Base-by-base conservation (phyloP, 768 basidiomycete species). In the Serendipita sp. region DNA sequence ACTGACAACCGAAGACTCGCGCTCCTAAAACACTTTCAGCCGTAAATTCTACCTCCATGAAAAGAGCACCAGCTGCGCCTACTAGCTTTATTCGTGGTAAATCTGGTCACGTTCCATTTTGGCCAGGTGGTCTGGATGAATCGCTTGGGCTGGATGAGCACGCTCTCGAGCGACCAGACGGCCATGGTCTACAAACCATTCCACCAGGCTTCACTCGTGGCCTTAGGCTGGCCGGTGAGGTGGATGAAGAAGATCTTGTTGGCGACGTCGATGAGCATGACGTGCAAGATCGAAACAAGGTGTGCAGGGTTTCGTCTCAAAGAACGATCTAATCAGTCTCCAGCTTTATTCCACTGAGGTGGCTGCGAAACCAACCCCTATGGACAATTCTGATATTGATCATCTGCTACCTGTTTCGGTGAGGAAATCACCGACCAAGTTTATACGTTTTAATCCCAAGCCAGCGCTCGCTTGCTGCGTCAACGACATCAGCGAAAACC, bases 71-170 rank as follows among this genome's bases (percentile, higher is more conserved):
- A 5, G 90, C 84, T 14, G 80, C 86, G 0, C 79, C 78, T 63
- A 79, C 81, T 61, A 85, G 81, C 62, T 98, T 98, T 72, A 93
- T 98, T 20, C 78, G 94, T 63, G 96, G 96, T 48, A 96, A 95
- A 73, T 88, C 92, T 22, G 87, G 88, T 45, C 83, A 94, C 73
- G 82, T 94, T 7, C 96, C 96, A 0, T 98, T 98, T 73, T 81
- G 84, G 75, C 96, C 96, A 3, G 96, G 96, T 50, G 96, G 96
- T 2, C 75, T 98, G 9, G 91, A 90, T 44, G 84, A 85, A 24
- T 69, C 72, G 43, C 68, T 66, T 26, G 69, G 72, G 33, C 68
- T 72, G 24, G 68, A 71, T 11, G 79, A 78, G 62, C 79, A 79
- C 14, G 70, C 68, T 5, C 67, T 66, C 42, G 73, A 70, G 60